phyloP scores from a whole-genome alignment of 768 basidiomycete genomes.

The Porpolomopsis calyptriformis region DNA sequence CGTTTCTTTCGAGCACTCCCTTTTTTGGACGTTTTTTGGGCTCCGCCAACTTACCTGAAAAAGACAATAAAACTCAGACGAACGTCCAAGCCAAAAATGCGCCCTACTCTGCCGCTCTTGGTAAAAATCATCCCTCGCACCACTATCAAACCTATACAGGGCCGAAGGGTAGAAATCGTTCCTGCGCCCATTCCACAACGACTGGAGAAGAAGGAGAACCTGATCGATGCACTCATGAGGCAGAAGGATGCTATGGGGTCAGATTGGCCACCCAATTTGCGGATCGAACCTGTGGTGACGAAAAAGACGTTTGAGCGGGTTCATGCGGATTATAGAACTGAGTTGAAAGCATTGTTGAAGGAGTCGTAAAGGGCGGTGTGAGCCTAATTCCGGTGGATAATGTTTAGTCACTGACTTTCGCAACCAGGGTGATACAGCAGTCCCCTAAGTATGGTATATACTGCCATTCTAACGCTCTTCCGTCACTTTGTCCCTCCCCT shows the following conservation, averaged over 20 bases:
- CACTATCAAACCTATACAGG: constrained; percentile 24
- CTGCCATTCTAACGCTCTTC: constrained; percentile 16
- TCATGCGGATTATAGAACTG: constrained; percentile 26
- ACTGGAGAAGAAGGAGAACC: constrained; percentile 11
- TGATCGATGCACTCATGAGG: constrained; percentile 28
- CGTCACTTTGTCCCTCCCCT: constrained; percentile 42
- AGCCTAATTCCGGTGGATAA: neutral
- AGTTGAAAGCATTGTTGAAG: constrained; percentile 32
- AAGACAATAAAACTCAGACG: neutral
- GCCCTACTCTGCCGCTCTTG: constrained; percentile 24
- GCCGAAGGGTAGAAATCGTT: constrained; percentile 25
- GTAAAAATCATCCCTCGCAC: constrained; percentile 29
- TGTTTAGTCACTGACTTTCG: too few species aligned
- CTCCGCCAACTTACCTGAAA: neutral
- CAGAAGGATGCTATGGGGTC: constrained; percentile 25
- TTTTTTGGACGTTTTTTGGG: neutral
- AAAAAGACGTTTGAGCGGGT: constrained; percentile 29
- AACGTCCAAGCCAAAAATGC: too few species aligned
- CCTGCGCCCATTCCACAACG: constrained; percentile 14
- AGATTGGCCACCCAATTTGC: constrained; percentile 35
- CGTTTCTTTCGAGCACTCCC: neutral
- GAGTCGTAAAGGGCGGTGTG: constrained; percentile 22
- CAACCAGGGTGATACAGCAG: neutral
- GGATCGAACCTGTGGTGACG: constrained; percentile 35
- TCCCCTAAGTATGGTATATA: neutral